Base-by-base conservation (phyloP, 345 rosid species). In the Hibiscus trionum region DNA sequence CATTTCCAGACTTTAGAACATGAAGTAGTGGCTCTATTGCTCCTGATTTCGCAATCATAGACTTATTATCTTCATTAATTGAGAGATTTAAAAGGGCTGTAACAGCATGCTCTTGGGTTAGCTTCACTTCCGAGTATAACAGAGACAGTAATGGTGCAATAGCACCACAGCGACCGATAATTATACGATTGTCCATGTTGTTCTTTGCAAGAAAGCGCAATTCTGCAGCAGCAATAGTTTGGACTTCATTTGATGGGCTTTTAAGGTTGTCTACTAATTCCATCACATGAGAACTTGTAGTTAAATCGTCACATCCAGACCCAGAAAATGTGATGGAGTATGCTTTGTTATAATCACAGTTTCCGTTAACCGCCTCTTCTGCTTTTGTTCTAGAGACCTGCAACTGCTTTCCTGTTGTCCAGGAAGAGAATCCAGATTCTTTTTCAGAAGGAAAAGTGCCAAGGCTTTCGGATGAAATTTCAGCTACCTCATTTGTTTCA, bases 81-180 rank as follows among this genome's bases (percentile, higher is more conserved):
- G 97, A 95, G 73, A 95, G 84, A 79, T 95, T 95, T 70, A 95
- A 80, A 78, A 95, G 84, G 16, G 99, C 90, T 0, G 97, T 89
- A 66, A 90, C 97, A 29, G 96, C 92, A 19, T 92, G 97, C 80
- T 95, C 99, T 83, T 95, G 99, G 0, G 89, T 85, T 76, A 70
- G 61, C 83, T 81, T 82, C 73, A 82, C 84, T 27, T 86, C 85
- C 7, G 97, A 87, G 81, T 88, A 88, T 47, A 89, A 80, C 70
- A 90, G 87, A 37, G 91, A 81, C 73, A 92, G 84, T 76, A 95
- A 83, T 19, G 91, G 88, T 31, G 75, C 47, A 27, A 92, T 79
- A 65, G 93, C 99, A 72, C 93, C 96, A 14, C 70, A 84, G 16
- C 77, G 81, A 61, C 93, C 97, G 1, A 92, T 83, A 44, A 86